Evolutionary conservation across 2,329 filamentous ascomycete species (phyloP).

Genomic region (Monosporascus sp.): DNA sequence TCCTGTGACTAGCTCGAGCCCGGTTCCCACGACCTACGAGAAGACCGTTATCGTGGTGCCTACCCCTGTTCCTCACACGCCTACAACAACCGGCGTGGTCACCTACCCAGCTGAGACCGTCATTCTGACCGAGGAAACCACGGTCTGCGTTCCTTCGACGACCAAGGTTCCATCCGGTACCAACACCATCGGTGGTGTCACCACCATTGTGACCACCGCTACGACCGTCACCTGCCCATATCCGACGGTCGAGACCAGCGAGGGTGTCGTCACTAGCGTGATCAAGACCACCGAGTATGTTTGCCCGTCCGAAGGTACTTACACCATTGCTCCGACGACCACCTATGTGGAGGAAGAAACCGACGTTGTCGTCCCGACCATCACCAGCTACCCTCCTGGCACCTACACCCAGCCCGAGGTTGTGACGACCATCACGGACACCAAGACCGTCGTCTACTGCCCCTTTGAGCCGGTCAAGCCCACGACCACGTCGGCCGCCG

Average conservation of each 20-base stretch:
- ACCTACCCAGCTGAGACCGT: conserved; percentile 70
- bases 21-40: conserved; percentile 11
- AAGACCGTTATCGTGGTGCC: conserved; percentile 41
- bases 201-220: conserved; percentile 59
- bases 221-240: conserved; percentile 68
- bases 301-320: conserved; percentile 68
- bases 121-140: conserved; percentile 60
- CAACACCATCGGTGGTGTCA: conserved; percentile 67
- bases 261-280: conserved; percentile 58
- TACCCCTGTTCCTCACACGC: conserved; percentile 47
- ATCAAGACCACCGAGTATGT: conserved; percentile 66
- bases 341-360: conserved; percentile 51
- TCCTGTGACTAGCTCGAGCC: conserved; percentile 17
- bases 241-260: conserved; percentile 56
- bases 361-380: conserved; percentile 58
- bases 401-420: conserved; percentile 67
- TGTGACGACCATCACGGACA: conserved; percentile 64
- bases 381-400: conserved; percentile 60
- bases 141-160: conserved; percentile 57
- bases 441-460: conserved; percentile 64
- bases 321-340: conserved; percentile 67
- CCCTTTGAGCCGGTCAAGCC: conserved; percentile 43
- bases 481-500: not conserved
- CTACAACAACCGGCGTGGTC: conserved; percentile 65
- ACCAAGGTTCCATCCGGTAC: conserved; percentile 58